These are phyloP conservation scores for Phytopythium vexans DNA, from an alignment of 352 stramenopile genomes.

Conservation along the genomic window DNA sequence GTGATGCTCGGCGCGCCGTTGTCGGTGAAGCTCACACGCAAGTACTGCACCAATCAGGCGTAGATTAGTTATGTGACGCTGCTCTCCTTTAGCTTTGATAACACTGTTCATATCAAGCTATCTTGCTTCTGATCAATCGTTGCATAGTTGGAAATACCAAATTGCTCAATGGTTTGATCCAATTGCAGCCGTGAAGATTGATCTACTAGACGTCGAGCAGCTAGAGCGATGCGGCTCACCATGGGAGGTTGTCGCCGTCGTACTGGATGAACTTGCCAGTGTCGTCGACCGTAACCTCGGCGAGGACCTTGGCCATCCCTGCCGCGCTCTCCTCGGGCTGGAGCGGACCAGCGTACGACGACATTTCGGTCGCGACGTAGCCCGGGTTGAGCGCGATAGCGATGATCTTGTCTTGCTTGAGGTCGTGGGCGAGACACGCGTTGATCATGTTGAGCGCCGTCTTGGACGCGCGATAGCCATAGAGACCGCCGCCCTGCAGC, in stretches of 20 bases:
- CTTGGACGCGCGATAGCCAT: conserved; percentile 71
- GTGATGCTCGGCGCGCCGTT: conserved; percentile 1
- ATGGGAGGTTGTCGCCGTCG: conserved; percentile 21
- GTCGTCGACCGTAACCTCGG: conserved; percentile 16
- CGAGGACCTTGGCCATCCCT: conserved; percentile 20
- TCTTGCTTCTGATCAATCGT: too few relatives aligned
- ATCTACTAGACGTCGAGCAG: too few relatives aligned
- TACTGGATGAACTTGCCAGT: conserved; percentile 28
- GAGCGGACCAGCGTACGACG: conserved; percentile 15
- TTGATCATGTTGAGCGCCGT: conserved; percentile 66
- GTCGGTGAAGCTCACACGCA: conserved; percentile 8
- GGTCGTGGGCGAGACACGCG: conserved; percentile 31
- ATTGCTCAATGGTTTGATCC: too few relatives aligned
- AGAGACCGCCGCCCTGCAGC: conserved; percentile 26
- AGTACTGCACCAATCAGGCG: background rate
- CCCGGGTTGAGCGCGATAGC: conserved; percentile 34
- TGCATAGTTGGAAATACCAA: too few relatives aligned
- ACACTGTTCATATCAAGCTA: too few relatives aligned
- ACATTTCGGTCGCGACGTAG: conserved; percentile 38
- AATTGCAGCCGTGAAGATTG: too few relatives aligned
- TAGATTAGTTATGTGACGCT: too few relatives aligned
- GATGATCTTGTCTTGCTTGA: conserved; percentile 34
- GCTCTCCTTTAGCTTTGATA: too few relatives aligned
- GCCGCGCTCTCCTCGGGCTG: conserved; percentile 17
- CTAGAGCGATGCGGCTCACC: too few relatives aligned